Conservation (phyloP, 495 filamentous ascomycete species). For the Penicillium malachiteum region DNA sequence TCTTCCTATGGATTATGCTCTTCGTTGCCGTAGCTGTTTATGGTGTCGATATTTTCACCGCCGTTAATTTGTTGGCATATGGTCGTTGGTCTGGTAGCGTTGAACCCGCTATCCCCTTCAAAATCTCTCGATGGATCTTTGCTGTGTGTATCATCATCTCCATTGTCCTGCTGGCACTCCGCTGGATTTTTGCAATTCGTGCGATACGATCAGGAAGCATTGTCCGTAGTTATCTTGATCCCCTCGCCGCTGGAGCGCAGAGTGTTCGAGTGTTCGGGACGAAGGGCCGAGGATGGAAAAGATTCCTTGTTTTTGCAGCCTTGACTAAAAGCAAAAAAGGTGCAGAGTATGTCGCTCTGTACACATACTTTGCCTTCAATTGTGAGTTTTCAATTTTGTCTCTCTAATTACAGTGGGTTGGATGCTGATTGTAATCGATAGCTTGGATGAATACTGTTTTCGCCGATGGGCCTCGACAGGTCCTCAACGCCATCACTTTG, state of each 20-base stretch:
- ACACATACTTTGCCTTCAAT: slow-evolving; percentile 93
- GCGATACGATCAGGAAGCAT: slow-evolving; percentile 82
- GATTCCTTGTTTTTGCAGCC: slow-evolving; percentile 90
- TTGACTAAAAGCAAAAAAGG: slow-evolving; percentile 91
- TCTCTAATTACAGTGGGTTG: neutral
- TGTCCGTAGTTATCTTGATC: slow-evolving; percentile 88
- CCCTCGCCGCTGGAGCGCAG: slow-evolving; percentile 76
- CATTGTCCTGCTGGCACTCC: slow-evolving; percentile 70
- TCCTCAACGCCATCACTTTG: slow-evolving; percentile 83
- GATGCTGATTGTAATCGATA: slow-evolving; percentile 30
- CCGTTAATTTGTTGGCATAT: slow-evolving; percentile 85
- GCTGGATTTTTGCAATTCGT: slow-evolving; percentile 73
- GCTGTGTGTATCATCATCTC: slow-evolving; percentile 84
- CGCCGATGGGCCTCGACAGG: slow-evolving; percentile 87
- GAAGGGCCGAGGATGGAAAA: slow-evolving; percentile 68
- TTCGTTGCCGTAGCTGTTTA: slow-evolving; percentile 82
- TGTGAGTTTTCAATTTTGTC: slow-evolving; percentile 47
- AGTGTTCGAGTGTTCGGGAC: slow-evolving; percentile 64
- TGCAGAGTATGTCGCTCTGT: slow-evolving; percentile 85
- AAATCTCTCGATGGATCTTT: slow-evolving; percentile 85
- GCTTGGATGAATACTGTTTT: slow-evolving; percentile 86
- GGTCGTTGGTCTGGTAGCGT: slow-evolving; percentile 67
- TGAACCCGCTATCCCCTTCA: slow-evolving; percentile 64
- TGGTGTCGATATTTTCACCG: slow-evolving; percentile 86
- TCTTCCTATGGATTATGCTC: slow-evolving; percentile 75